phyloP scores from a whole-genome alignment of 306 rosid genomes.

The Trifolium repens region DNA sequence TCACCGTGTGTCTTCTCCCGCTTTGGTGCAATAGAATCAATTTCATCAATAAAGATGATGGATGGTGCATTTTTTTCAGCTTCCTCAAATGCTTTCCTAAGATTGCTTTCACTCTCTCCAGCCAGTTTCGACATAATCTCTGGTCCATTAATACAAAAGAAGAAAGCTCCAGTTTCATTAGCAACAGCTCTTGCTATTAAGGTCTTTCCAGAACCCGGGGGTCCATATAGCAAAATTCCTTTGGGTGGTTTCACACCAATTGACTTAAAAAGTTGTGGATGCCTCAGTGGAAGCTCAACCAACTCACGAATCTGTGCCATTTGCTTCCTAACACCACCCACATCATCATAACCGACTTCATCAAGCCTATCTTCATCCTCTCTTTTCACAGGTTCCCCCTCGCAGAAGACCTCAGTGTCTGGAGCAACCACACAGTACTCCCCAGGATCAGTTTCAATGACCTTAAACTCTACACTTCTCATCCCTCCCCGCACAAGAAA shows the following conservation, averaged over 20 bases:
- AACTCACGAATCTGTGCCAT: slow-evolving; percentile 77
- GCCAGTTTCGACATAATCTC: slow-evolving; percentile 76
- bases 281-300: slow-evolving; percentile 72
- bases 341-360: slow-evolving; percentile 74
- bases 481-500: slow-evolving; percentile 72
- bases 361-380: slow-evolving; percentile 71
- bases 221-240: slow-evolving; percentile 73
- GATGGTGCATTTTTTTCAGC: slow-evolving; percentile 77
- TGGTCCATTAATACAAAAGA: slow-evolving; percentile 67
- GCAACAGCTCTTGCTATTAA: slow-evolving; percentile 72
- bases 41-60: slow-evolving; percentile 71
- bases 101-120: slow-evolving; percentile 78
- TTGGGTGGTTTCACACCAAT: slow-evolving; percentile 78
- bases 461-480: slow-evolving; percentile 80
- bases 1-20: slow-evolving; percentile 72
- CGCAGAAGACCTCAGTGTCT: slow-evolving; percentile 69
- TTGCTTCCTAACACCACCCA: slow-evolving; percentile 75
- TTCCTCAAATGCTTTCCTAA: slow-evolving; percentile 72
- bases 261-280: slow-evolving; percentile 70
- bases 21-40: slow-evolving; percentile 77
- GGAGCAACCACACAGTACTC: slow-evolving; percentile 73
- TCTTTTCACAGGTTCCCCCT: slow-evolving; percentile 68
- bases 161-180: slow-evolving; percentile 75
- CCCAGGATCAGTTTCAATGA: slow-evolving; percentile 67
- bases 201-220: slow-evolving; percentile 73